Evolutionary conservation across 306 rosid species (phyloP), one percentile per base, ranked within the genome.

Genomic region (Betula pendula): DNA sequence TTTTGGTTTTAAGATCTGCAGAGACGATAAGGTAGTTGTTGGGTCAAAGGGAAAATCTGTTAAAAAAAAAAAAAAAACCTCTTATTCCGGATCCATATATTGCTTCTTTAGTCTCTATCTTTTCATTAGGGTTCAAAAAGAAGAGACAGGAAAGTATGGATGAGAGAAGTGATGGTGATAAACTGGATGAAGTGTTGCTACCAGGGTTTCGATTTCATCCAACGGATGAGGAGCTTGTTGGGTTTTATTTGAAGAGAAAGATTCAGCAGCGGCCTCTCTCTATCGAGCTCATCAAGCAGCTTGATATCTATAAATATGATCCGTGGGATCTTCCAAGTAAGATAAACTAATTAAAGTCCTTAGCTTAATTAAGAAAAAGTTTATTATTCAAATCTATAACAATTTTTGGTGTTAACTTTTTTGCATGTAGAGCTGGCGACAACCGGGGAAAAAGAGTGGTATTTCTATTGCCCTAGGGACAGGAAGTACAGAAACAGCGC

Each of bases 271-370:
- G 83, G 6, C 93, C 96, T 84, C 88, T 95, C 47, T 85, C 97
- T 29, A 90, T 90, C 50, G 97, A 95, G 78, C 96, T 95, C 87
- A 95, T 95, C 68, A 88, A 88, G 72, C 97, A 90, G 72, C 92
- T 95, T 29, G 98, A 95, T 82, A 95, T 95, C 91, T 95, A 95
- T 24, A 92, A 95, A 76, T 83, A 83, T 66, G 97, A 95, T 70
- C 98, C 98, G 17, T 92, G 98, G 98, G 98, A 95, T 89, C 98
- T 95, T 76, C 98, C 98, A 69, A 90, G 98, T 91, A 89, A 86
- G 92, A 16, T 50, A 80, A 20, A 33, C n/a, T 50, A n/a, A n/a
- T n/a, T 29, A 1, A 33, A 63, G 16, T 35, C 25, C 8, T 65
- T 33, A 8, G 3, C 42, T 38, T 5, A 38, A 38, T 38, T 1